Evolutionary conservation across 2,329 filamentous ascomycete species (phyloP).

Genomic region (Cryphonectria carpinicola): DNA sequence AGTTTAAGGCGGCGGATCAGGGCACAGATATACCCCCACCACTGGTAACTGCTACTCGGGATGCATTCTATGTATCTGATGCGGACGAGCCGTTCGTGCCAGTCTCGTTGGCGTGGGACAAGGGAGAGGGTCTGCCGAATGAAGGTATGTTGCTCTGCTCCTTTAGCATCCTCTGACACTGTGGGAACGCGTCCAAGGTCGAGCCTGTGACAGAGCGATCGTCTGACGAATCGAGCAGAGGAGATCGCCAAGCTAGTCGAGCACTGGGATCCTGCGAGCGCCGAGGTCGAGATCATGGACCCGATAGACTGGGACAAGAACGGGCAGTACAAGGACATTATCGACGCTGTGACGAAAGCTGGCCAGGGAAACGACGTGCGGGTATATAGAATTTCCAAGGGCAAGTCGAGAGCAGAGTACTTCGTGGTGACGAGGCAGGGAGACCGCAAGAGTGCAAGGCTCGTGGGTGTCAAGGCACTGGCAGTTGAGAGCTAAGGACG

Average conservation of each 20-base stretch:
- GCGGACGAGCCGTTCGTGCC: slow-evolving; percentile 85
- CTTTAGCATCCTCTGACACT: neutral
- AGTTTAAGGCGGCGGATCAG: slow-evolving; percentile 57
- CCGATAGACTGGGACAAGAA: slow-evolving; percentile 73
- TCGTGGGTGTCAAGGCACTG: slow-evolving; percentile 80
- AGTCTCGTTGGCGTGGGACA: slow-evolving; percentile 68
- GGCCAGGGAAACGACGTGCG: slow-evolving; percentile 69
- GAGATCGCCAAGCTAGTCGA: slow-evolving; percentile 72
- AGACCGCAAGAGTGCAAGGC: slow-evolving; percentile 56
- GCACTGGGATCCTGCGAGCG: slow-evolving; percentile 56
- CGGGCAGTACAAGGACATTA: slow-evolving; percentile 69
- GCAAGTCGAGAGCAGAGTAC: slow-evolving; percentile 72
- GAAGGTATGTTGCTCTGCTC: slow-evolving; percentile 55
- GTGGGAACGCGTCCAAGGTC: neutral
- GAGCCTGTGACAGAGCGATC: neutral
- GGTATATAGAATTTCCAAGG: slow-evolving; percentile 72
- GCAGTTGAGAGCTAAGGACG: slow-evolving; percentile 69
- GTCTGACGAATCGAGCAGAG: slow-evolving; percentile 47
- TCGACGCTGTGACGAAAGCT: slow-evolving; percentile 70
- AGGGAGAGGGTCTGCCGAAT: slow-evolving; percentile 57
- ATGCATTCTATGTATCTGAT: slow-evolving; percentile 76
- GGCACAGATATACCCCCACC: slow-evolving; percentile 63
- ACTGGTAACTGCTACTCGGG: slow-evolving; percentile 53
- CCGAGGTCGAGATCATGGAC: slow-evolving; percentile 67
- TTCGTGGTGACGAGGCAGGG: slow-evolving; percentile 72